These are phyloP conservation scores for Suzukiozyma palmioleophila DNA, from an alignment of 1,139 yeast species.

Conservation along the genomic window DNA sequence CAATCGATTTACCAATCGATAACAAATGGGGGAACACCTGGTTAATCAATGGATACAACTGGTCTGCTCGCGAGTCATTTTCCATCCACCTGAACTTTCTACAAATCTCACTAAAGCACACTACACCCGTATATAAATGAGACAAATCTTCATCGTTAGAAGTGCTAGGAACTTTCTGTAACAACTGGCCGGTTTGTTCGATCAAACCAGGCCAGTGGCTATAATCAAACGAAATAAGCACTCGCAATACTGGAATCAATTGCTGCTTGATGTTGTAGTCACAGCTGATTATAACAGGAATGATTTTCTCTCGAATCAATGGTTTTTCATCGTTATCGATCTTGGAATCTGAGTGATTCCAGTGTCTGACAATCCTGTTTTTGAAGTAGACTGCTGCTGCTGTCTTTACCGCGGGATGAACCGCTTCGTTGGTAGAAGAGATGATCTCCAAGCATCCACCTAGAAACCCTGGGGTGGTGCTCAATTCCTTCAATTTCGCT, in stretches of 20 bases:
- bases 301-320: conserved; percentile 57
- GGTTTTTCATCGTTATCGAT: conserved; percentile 72
- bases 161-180: conserved; percentile 29
- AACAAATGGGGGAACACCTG: conserved; percentile 69
- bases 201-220: conserved; percentile 66
- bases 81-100: conserved; percentile 75
- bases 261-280: conserved; percentile 54
- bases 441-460: conserved; percentile 81
- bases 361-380: conserved; percentile 62
- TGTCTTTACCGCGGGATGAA: conserved; percentile 54
- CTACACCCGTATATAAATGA: conserved; percentile 69
- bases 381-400: conserved; percentile 89
- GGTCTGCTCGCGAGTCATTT: conserved; percentile 51
- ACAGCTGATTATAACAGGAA: conserved; percentile 37
- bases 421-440: conserved; percentile 33
- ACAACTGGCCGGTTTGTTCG: conserved; percentile 52
- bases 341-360: conserved; percentile 42
- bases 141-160: conserved; percentile 45
- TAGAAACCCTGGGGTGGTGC: conserved; percentile 65
- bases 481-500: conserved; percentile 52
- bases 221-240: conserved; percentile 64
- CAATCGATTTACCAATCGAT: conserved; percentile 57
- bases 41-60: conserved; percentile 56
- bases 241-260: conserved; percentile 64
- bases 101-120: conserved; percentile 70